phyloP scores from a whole-genome alignment of 2,329 filamentous ascomycete species.

The Trichophaea hybrida region DNA sequence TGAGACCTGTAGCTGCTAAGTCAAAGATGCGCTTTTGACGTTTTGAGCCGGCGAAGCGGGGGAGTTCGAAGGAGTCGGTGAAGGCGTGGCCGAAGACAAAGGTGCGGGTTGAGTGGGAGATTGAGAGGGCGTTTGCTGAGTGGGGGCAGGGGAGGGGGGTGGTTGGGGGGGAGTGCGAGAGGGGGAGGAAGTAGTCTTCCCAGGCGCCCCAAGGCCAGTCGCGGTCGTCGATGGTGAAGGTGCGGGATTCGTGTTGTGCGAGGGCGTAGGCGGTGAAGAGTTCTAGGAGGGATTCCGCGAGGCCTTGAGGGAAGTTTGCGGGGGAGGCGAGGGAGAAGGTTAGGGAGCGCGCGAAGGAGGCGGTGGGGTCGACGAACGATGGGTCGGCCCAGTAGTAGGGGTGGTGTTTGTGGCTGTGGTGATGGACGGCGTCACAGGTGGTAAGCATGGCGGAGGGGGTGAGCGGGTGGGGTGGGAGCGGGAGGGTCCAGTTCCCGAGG shows the following conservation, averaged over 20 bases:
- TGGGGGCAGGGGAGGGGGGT: slow-evolving; percentile 75
- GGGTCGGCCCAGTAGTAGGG: slow-evolving; percentile 49
- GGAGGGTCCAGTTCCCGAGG: background rate
- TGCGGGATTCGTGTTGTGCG: slow-evolving; percentile 55
- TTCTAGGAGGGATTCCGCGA: slow-evolving; percentile 62
- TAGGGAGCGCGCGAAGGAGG: slow-evolving; percentile 55
- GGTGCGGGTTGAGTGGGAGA: slow-evolving; percentile 52
- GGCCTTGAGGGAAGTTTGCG: slow-evolving; percentile 45
- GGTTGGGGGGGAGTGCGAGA: slow-evolving; percentile 35
- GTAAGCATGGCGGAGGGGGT: background rate
- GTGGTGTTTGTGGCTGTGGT: slow-evolving; percentile 27
- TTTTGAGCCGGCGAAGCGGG: slow-evolving; percentile 37
- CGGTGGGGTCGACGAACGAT: slow-evolving; percentile 59
- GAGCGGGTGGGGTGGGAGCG: background rate
- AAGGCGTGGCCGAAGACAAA: slow-evolving; percentile 50
- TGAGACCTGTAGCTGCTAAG: slow-evolving; percentile 55
- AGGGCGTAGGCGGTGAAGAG: slow-evolving; percentile 75
- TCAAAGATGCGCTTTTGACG: slow-evolving; percentile 49
- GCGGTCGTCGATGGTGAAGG: slow-evolving; percentile 75
- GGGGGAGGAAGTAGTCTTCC: slow-evolving; percentile 48
- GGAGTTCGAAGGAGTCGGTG: slow-evolving; percentile 39
- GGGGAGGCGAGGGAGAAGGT: slow-evolving; percentile 51
- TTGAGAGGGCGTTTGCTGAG: slow-evolving; percentile 57
- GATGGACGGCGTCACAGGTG: background rate
- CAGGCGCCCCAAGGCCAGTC: slow-evolving; percentile 41